Conservation (phyloP, 169 alveolate genomes). For the Amoebophrya sp. region DNA sequence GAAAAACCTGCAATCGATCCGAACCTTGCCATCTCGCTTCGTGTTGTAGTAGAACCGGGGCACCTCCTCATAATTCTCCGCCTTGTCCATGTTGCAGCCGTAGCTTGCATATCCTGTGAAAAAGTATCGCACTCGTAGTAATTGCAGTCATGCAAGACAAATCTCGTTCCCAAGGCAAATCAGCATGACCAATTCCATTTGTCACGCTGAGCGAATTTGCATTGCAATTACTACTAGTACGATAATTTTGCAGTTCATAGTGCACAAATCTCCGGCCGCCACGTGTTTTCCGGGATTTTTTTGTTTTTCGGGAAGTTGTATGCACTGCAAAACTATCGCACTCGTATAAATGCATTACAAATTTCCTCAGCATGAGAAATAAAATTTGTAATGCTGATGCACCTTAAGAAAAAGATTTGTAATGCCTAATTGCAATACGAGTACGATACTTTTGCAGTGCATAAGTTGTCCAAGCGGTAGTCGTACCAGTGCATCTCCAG, state of each 20-base stretch:
- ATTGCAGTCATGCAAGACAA: too few species aligned
- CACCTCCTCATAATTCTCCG: not conserved
- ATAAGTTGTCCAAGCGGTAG: not conserved
- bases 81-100: not conserved
- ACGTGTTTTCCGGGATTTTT: not conserved
- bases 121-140: too few species aligned
- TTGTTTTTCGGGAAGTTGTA: not conserved
- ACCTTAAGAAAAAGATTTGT: not conserved
- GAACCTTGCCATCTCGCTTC: not conserved
- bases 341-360: not conserved
- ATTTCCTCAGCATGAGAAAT: not conserved
- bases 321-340: not conserved
- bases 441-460: not conserved
- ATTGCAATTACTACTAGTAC: too few species aligned
- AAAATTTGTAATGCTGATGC: not conserved
- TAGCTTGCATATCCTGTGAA: not conserved
- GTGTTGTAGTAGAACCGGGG: not conserved
- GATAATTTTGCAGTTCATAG: too few species aligned
- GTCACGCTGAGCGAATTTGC: too few species aligned
- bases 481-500: not conserved
- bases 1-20: not conserved
- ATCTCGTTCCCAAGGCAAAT: too few species aligned
- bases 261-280: not conserved
- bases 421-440: not conserved
- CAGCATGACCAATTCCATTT: too few species aligned